Conservation (phyloP, 2,329 filamentous ascomycete genomes). For the Sodiomyces alkalinus region DNA sequence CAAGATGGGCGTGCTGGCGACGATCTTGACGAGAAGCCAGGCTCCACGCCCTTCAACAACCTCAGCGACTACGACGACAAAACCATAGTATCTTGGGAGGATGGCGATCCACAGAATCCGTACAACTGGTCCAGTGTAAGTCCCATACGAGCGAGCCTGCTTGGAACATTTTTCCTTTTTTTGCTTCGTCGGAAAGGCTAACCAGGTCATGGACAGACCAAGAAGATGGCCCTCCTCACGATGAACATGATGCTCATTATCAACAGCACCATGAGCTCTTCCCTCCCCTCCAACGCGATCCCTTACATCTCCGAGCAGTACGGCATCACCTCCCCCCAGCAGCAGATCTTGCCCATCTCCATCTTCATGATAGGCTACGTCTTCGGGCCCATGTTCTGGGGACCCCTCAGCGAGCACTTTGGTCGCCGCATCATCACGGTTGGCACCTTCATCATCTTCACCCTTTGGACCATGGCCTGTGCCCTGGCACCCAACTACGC, state of each 20-base stretch:
- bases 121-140: constrained; percentile 32
- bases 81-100: constrained; percentile 21
- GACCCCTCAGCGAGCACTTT: constrained; percentile 50
- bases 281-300: constrained; percentile 48
- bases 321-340: constrained; percentile 29
- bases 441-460: constrained; percentile 30
- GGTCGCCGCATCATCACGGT: constrained; percentile 35
- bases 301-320: constrained; percentile 43
- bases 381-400: constrained; percentile 45
- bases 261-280: constrained; percentile 52
- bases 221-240: constrained; percentile 38
- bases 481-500: constrained; percentile 37
- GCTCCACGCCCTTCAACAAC: background rate
- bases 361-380: constrained; percentile 51
- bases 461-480: constrained; percentile 38
- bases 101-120: constrained; percentile 34
- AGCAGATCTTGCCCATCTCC: constrained; percentile 42
- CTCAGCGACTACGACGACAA: constrained; percentile 15
- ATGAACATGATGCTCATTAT: constrained; percentile 43
- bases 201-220: constrained; percentile 12
- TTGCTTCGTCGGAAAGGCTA: too few relatives aligned
- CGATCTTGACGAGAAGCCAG: background rate
- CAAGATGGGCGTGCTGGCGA: too few relatives aligned
- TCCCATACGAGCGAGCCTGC: background rate
- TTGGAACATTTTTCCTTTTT: too few relatives aligned